Conservation (phyloP, 257 asterid species). For the Jacaranda mimosifolia region DNA sequence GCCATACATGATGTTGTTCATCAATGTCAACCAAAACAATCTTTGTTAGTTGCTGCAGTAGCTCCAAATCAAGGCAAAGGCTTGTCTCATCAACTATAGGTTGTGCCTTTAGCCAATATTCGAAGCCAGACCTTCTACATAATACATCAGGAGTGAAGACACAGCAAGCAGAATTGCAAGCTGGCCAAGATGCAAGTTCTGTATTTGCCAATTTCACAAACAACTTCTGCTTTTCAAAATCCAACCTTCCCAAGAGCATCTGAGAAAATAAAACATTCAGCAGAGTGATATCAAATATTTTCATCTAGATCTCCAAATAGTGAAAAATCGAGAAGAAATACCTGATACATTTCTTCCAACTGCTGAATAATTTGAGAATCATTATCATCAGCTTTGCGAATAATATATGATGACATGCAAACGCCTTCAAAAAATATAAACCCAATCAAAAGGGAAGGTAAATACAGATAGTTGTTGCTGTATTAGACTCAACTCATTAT, state of each 20-base stretch:
- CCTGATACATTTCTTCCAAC: constrained; percentile 89
- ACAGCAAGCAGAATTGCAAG: constrained; percentile 62
- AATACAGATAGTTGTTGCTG: too few species aligned
- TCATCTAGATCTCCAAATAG: constrained; percentile 11
- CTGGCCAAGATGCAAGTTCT: constrained; percentile 38
- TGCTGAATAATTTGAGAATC: constrained; percentile 53
- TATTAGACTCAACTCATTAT: not conserved
- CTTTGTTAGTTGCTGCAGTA: constrained; percentile 66
- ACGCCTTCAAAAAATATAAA: constrained; percentile 54
- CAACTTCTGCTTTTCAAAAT: constrained; percentile 66
- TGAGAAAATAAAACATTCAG: constrained; percentile 37
- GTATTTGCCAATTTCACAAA: constrained; percentile 36
- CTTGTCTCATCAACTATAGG: constrained; percentile 78
- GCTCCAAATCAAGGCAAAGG: constrained; percentile 69
- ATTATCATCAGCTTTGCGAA: constrained; percentile 51
- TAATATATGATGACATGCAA: constrained; percentile 75
- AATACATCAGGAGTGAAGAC: constrained; percentile 60
- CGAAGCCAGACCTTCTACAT: constrained; percentile 56
- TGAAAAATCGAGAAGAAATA: constrained; percentile 35
- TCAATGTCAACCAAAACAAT: constrained; percentile 52
- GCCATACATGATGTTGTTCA: constrained; percentile 59
- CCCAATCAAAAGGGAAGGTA: constrained; percentile 13
- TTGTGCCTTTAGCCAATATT: constrained; percentile 66
- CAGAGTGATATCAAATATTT: constrained; percentile 27
- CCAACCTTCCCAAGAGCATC: constrained; percentile 70